Evolutionary conservation across 345 rosid genomes (phyloP).

Genomic region (Heritiera fomes): DNA sequence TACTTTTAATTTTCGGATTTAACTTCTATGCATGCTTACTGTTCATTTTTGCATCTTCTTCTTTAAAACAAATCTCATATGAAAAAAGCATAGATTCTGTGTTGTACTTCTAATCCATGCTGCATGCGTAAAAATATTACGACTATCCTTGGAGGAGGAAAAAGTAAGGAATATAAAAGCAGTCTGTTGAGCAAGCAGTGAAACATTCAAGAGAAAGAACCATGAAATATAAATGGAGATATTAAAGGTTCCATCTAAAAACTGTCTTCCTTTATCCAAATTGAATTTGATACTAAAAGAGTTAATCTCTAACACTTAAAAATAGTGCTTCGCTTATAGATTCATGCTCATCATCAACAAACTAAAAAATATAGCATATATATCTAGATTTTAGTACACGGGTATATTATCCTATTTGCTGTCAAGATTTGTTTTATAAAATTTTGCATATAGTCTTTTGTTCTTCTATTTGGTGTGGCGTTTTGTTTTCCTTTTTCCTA

Average conservation of each 20-base stretch:
- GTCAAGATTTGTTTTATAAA: not conserved
- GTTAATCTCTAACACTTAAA: not conserved
- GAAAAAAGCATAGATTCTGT: not conserved
- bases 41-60: constrained; percentile 7
- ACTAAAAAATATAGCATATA: not conserved
- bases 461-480: not conserved
- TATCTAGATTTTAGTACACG: not conserved
- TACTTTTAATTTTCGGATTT: not conserved
- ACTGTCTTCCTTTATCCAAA: not conserved
- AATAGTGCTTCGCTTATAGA: not conserved
- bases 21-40: not conserved
- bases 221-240: not conserved
- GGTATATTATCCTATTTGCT: not conserved
- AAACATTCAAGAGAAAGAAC: constrained; percentile 1
- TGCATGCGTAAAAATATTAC: not conserved
- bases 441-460: not conserved
- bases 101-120: not conserved
- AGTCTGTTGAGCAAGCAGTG: not conserved
- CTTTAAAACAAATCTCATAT: not conserved
- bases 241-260: no score
- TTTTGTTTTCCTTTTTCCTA: not conserved
- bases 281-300: not conserved
- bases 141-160: not conserved
- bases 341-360: constrained; percentile 10
- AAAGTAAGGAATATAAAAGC: not conserved